Conservation (phyloP, 495 filamentous ascomycete species). For the Parathielavia appendiculata region DNA sequence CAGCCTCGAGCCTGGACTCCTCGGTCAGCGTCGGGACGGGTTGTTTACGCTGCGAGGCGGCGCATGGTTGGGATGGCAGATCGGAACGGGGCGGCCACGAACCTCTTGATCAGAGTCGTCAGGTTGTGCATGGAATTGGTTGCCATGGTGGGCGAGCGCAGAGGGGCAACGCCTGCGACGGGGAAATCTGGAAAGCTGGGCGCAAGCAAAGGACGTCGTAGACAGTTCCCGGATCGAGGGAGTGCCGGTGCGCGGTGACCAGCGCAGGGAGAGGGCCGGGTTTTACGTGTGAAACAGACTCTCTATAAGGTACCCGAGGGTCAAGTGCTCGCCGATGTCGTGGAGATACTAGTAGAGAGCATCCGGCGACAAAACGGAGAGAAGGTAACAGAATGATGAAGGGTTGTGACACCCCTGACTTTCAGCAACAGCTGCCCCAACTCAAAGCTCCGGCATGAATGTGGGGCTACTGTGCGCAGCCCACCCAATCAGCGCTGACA, state of each 20-base stretch:
- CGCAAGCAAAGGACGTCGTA: background rate
- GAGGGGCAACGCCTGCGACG: constrained; percentile 1
- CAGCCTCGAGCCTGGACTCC: constrained; percentile 85
- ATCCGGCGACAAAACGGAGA: constrained; percentile 3
- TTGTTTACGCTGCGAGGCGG: background rate
- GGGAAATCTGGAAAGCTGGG: too few species aligned
- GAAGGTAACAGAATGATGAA: background rate
- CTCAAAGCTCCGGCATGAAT: background rate
- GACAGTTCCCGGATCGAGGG: background rate
- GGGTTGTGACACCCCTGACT: background rate
- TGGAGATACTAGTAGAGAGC: background rate
- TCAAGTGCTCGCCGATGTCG: background rate
- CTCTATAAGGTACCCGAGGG: background rate
- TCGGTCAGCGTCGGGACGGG: constrained; percentile 21
- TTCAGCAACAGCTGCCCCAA: constrained; percentile 3
- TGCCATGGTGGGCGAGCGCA: constrained; percentile 40
- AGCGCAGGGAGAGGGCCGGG: background rate
- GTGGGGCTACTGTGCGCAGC: background rate
- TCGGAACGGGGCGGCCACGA: constrained; percentile 25
- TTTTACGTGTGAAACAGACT: background rate
- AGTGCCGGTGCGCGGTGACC: background rate
- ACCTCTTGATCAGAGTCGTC: constrained; percentile 97
- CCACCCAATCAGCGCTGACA: background rate
- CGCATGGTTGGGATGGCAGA: background rate
- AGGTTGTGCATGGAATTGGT: constrained; percentile 83